Conservation (phyloP, 768 basidiomycete species). For the Russula abietina region DNA sequence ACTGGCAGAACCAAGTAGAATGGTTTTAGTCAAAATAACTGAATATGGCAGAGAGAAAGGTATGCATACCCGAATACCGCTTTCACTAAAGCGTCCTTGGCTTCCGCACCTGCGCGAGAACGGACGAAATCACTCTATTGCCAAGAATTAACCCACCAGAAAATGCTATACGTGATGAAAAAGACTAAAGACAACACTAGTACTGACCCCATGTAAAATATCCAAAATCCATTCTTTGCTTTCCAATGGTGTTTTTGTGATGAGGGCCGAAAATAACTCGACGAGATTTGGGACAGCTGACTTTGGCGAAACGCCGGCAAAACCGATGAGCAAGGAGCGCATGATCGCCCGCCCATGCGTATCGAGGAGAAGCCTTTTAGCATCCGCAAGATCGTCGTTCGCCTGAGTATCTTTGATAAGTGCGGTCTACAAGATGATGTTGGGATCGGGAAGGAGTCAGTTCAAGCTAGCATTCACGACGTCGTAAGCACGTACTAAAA, state of each 20-base stretch:
- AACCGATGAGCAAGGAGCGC: constrained; percentile 67
- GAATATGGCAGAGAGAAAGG: constrained; percentile 11
- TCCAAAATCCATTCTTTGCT: constrained; percentile 67
- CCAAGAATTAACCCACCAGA: neutral
- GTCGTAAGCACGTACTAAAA: constrained; percentile 55
- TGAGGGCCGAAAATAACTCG: constrained; percentile 67
- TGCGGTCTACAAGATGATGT: constrained; percentile 41
- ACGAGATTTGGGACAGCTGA: constrained; percentile 80
- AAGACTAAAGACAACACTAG: too few relatives aligned
- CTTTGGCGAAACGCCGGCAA: constrained; percentile 79
- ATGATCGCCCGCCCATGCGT: constrained; percentile 62
- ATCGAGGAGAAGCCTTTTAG: constrained; percentile 46
- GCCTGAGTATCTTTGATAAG: constrained; percentile 62
- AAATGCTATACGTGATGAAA: neutral
- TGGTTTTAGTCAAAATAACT: neutral
- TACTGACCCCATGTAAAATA: constrained; percentile 56
- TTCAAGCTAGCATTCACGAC: neutral
- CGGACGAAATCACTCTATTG: constrained; percentile 65
- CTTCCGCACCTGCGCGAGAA: constrained; percentile 64
- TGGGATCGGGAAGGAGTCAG: neutral
- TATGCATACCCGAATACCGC: constrained; percentile 55
- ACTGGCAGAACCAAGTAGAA: neutral
- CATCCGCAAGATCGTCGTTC: constrained; percentile 52
- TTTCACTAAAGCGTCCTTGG: constrained; percentile 74
- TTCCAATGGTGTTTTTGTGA: constrained; percentile 49